These are phyloP conservation scores for Gillenia trifoliata DNA, from an alignment of 306 rosid genomes.

Conservation along the genomic window DNA sequence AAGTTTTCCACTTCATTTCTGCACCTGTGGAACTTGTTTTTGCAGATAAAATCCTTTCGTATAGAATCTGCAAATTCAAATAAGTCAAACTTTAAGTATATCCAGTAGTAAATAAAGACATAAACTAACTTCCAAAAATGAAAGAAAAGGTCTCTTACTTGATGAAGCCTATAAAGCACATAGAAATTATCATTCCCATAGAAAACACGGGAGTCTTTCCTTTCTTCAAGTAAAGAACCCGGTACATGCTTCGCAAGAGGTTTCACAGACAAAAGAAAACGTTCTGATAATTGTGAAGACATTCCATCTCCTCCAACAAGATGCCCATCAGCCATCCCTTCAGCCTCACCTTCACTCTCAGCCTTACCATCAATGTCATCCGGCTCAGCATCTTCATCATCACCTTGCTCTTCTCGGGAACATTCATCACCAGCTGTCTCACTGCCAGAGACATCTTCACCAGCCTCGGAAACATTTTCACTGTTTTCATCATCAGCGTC, in stretches of 20 bases:
- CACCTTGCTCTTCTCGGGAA: conserved; percentile 75
- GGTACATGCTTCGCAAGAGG: conserved; percentile 84
- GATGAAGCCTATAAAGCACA: conserved; percentile 95
- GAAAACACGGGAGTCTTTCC: conserved; percentile 59
- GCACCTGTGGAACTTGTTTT: conserved; percentile 61
- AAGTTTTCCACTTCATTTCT: conserved; percentile 64
- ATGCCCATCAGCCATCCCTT: conserved; percentile 67
- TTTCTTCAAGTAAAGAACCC: conserved; percentile 39
- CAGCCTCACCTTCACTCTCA: conserved; percentile 99
- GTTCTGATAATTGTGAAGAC: conserved; percentile 57
- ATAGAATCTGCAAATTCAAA: conserved; percentile 59
- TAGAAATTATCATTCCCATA: conserved; percentile 91
- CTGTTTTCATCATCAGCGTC: conserved; percentile 95
- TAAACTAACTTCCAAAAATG: background rate
- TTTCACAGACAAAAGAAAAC: conserved; percentile 68
- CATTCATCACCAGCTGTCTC: conserved; percentile 94
- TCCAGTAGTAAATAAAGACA: background rate
- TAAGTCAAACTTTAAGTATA: conserved; percentile 18
- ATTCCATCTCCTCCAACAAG: conserved; percentile 61
- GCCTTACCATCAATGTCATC: conserved; percentile 81
- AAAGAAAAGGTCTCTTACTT: conserved; percentile 40
- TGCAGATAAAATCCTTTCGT: conserved; percentile 84
- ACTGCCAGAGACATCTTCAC: conserved; percentile 85
- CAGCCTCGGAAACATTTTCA: conserved; percentile 88
- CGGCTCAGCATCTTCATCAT: conserved; percentile 69